A percentile compares a stretch with the other conserved stretches of the same genome.
Conservation (phyloP, 768 basidiomycete species). For the Suillus subaureus region DNA sequence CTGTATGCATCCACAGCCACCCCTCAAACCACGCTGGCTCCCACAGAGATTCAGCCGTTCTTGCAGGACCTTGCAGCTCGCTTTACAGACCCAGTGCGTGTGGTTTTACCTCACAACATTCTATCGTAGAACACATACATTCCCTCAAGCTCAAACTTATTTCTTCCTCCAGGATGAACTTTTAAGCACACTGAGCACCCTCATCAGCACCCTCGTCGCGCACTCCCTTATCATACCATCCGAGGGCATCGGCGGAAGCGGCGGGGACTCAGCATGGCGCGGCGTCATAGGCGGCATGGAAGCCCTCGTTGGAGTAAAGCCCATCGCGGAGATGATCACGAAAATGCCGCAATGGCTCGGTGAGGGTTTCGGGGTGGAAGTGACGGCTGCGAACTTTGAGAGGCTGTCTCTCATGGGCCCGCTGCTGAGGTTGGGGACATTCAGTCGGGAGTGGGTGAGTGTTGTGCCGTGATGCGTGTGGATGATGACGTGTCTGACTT, state of each 20-base stretch:
- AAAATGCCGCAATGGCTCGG: conserved; percentile 77
- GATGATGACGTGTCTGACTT: not conserved
- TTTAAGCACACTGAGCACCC: conserved; percentile 75
- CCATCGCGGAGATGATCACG: conserved; percentile 81
- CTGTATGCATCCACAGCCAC: conserved; percentile 51
- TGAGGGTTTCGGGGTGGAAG: conserved; percentile 58
- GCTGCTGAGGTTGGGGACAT: conserved; percentile 80
- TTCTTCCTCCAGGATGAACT: conserved; percentile 59
- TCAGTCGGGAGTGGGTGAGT: conserved; percentile 86
- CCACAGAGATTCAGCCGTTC: conserved; percentile 76
- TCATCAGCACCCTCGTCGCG: conserved; percentile 62
- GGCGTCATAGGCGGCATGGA: conserved; percentile 81
- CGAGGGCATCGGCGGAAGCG: conserved; percentile 65
- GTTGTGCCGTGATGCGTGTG: not conserved
- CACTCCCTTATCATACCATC: conserved; percentile 64
- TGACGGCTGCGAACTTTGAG: conserved; percentile 66
- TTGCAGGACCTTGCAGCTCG: conserved; percentile 81
- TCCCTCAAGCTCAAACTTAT: not conserved
- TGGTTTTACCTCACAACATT: not conserved
- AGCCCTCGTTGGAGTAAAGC: conserved; percentile 77
- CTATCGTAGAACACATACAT: not conserved
- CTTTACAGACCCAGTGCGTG: conserved; percentile 49
- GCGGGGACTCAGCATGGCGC: conserved; percentile 82
- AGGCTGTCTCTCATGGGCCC: conserved; percentile 76
- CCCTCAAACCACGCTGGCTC: conserved; percentile 52